phyloP scores from a whole-genome alignment of 371 early-diverging fungal species.

The Haplosporangium sp. region DNA sequence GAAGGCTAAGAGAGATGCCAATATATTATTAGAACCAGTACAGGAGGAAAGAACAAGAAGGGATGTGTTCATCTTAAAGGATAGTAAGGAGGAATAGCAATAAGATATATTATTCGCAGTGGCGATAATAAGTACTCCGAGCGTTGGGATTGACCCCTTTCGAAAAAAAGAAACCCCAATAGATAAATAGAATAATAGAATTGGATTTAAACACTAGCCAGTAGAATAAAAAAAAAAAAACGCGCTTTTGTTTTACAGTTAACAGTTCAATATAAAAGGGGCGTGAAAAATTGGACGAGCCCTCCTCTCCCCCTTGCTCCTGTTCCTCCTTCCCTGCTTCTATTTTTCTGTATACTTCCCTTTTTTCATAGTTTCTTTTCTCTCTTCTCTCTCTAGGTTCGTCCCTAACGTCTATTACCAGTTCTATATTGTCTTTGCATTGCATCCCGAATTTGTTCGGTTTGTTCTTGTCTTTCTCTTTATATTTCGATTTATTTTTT shows the following conservation, averaged over 20 bases:
- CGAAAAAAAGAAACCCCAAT: background rate
- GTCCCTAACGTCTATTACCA: background rate
- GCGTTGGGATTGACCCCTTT: background rate
- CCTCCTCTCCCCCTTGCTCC: slow-evolving; percentile 6
- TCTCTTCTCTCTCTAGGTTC: background rate
- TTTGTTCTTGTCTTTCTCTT: background rate
- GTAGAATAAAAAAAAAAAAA: background rate
- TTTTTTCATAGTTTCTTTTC: background rate
- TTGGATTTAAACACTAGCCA: background rate
- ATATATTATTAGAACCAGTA: background rate
- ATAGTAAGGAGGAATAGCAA: background rate
- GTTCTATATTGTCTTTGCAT: slow-evolving; percentile 1
- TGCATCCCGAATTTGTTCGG: background rate
- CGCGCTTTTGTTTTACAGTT: background rate
- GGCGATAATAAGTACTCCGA: background rate
- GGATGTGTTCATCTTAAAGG: background rate
- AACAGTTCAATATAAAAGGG: slow-evolving; percentile 10
- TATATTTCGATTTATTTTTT: background rate
- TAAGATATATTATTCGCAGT: background rate
- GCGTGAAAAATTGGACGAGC: slow-evolving; percentile 2
- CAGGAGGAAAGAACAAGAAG: background rate
- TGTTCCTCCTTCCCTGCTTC: slow-evolving; percentile 5
- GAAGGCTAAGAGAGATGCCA: background rate
- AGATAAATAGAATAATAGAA: slow-evolving; percentile 1
- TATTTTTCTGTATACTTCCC: slow-evolving; percentile 1